phyloP scores from a whole-genome alignment of 23 red algal genomes.

The Gracilariopsis chorda region DNA sequence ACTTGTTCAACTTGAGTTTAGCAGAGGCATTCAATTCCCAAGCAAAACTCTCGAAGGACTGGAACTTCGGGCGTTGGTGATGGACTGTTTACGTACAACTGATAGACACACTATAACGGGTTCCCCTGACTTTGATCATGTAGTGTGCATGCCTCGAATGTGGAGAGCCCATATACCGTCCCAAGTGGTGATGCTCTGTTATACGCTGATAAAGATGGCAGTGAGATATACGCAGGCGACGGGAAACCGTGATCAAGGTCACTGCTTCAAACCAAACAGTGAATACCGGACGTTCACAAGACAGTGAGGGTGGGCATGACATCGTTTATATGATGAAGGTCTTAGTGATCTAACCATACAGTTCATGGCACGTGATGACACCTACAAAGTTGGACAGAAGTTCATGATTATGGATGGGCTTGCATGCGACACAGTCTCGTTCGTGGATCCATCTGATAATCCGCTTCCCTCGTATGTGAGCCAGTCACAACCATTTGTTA shows the following conservation, averaged over 20 bases:
- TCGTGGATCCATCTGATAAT: not conserved
- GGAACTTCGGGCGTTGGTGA: not conserved
- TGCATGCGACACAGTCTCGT: not conserved
- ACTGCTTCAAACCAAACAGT: not conserved
- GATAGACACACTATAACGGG: not conserved
- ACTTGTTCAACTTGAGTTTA: not conserved
- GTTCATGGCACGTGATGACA: not conserved
- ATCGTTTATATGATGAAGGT: not conserved
- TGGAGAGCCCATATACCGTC: not conserved
- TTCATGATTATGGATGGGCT: not conserved
- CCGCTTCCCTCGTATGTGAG: not conserved
- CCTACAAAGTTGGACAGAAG: not conserved
- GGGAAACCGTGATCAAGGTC: not conserved
- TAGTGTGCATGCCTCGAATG: not conserved
- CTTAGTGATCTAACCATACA: not conserved
- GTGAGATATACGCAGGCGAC: not conserved
- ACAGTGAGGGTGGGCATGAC: not conserved
- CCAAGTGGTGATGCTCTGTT: not conserved
- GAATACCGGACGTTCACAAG: not conserved
- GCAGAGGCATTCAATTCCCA: not conserved
- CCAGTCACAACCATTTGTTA: not conserved
- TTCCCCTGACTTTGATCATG: not conserved
- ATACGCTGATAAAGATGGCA: not conserved
- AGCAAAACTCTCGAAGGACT: not conserved
- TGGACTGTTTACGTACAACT: not conserved